A percentile compares a stretch with the other conserved stretches of the same genome.
phyloP scores from a whole-genome alignment of 176 grass and related monocot genomes.

The Sorghum bicolor region Sorghum_bicolor_NCBIv3 NC_012875.2:1671001-1671500 shows the following conservation, averaged over 20 bases:
- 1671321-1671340: neutral
- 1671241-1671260: neutral
- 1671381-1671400: neutral
- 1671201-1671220: neutral
- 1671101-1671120: neutral
- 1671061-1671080: neutral
- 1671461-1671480: neutral
- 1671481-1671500: neutral
- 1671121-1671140: neutral
- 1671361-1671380: neutral
- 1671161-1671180: conserved; percentile 35
- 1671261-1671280: neutral
- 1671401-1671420: neutral
- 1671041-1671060: conserved; percentile 14
- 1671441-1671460: neutral
- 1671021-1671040: neutral
- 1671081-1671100: neutral
- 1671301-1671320: neutral
- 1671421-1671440: neutral
- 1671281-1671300: neutral
- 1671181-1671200: neutral
- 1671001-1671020: neutral
- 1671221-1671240: neutral
- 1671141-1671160: neutral
- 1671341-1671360: neutral